Percentiles rank a stretch among this genome's conserved stretches.
phyloP scores from a whole-genome alignment of 148 eudicot genomes.

The Rhododendron griersonianum region DNA sequence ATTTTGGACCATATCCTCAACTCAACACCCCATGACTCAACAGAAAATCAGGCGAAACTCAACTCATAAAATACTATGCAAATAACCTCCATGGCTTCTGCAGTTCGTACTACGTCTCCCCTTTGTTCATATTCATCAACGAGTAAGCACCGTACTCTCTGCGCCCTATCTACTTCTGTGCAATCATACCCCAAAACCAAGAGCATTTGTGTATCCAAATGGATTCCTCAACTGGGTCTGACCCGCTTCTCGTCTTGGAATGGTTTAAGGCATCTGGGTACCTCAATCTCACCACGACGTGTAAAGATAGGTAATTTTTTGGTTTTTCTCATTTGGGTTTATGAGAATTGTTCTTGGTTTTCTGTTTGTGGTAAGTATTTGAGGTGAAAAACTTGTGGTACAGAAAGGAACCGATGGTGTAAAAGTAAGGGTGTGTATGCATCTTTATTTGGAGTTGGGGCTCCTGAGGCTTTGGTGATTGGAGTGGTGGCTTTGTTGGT shows the following conservation, averaged over 20 bases:
- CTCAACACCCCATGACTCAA: neutral
- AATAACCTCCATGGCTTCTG: conserved; percentile 42
- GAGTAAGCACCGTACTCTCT: conserved; percentile 23
- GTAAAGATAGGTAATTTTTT: conserved; percentile 32
- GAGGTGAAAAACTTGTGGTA: conserved; percentile 1
- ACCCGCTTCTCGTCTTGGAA: conserved; percentile 40
- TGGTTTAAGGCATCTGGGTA: conserved; percentile 46
- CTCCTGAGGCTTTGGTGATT: conserved; percentile 95
- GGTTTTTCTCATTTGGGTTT: conserved; percentile 13
- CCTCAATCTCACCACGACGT: conserved; percentile 33
- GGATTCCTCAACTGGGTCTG: conserved; percentile 47
- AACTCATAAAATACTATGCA: conserved; percentile 2
- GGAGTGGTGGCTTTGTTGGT: conserved; percentile 96
- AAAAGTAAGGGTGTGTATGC: conserved; percentile 69
- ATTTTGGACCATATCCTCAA: neutral
- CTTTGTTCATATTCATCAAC: conserved; percentile 22
- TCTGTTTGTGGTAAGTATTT: neutral
- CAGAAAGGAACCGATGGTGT: conserved; percentile 52
- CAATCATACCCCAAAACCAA: conserved; percentile 31
- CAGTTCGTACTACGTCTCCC: conserved; percentile 34
- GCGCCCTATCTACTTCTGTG: conserved; percentile 20
- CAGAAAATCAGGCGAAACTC: neutral
- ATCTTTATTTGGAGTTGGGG: conserved; percentile 96
- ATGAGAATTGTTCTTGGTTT: neutral
- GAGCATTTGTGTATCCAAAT: conserved; percentile 21